Percentiles rank a stretch among this genome's conserved stretches.
phyloP scores from a whole-genome alignment of 208 protist genomes.

The Acanthamoeba healyi region DNA sequence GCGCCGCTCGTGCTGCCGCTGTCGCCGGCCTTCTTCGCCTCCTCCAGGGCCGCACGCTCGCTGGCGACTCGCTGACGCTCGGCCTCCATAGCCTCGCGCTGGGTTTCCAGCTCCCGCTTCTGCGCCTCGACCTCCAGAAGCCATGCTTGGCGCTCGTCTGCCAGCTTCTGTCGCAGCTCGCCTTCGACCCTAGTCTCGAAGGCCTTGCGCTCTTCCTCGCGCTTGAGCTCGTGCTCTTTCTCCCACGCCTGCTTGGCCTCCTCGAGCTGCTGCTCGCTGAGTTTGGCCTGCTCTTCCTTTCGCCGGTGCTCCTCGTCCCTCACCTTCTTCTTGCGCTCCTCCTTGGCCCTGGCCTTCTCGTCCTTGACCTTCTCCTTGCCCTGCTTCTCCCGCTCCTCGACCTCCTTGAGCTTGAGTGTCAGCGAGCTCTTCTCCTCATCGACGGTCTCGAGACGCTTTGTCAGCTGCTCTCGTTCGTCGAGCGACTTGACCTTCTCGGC shows the following conservation, averaged over 20 bases:
- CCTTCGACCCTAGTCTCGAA: not conserved
- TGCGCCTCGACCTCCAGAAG: not conserved
- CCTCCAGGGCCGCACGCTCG: not conserved
- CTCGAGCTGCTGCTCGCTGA: not conserved
- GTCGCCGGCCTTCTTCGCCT: not conserved
- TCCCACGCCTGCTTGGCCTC: slow-evolving; percentile 9
- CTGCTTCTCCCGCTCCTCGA: slow-evolving; percentile 17
- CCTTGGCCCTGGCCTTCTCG: slow-evolving; percentile 9
- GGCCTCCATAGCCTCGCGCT: not conserved
- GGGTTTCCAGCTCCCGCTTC: not conserved
- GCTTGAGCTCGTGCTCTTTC: not conserved
- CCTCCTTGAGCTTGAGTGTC: not conserved
- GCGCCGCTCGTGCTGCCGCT: not conserved
- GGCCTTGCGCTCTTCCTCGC: not conserved
- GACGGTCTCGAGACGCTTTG: not conserved
- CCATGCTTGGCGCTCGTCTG: not conserved
- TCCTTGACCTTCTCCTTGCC: not conserved
- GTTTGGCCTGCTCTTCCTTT: not conserved
- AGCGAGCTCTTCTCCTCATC: not conserved
- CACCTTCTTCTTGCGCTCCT: not conserved
- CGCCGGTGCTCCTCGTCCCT: not conserved
- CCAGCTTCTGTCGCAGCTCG: slow-evolving; percentile 34
- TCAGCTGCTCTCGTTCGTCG: not conserved
- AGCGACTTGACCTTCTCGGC: not conserved
- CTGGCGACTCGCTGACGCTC: not conserved